A percentile compares a stretch with the other conserved stretches of the same genome.
phyloP scores from a whole-genome alignment of 371 early-diverging fungal genomes.

The Coemansia sp. region DNA sequence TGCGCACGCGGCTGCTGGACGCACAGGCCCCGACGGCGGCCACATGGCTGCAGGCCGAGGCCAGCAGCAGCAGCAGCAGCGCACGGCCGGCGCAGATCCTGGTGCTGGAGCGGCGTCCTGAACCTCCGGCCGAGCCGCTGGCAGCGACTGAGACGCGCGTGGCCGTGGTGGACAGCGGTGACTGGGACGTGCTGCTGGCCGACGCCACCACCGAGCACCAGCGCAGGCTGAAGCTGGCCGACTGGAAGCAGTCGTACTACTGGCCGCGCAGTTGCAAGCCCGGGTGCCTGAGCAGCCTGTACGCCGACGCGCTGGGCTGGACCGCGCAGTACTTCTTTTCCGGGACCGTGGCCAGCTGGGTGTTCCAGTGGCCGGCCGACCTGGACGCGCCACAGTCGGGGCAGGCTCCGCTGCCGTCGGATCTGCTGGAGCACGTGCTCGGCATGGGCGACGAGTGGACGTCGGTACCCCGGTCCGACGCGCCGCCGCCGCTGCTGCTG shows the following conservation, averaged over 20 bases:
- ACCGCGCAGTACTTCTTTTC: constrained; percentile 31
- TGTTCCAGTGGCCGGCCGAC: constrained; percentile 35
- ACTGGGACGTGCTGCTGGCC: constrained; percentile 21
- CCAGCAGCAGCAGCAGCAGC: not conserved
- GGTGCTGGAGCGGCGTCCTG: not conserved
- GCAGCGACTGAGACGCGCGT: not conserved
- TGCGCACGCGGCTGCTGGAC: not conserved
- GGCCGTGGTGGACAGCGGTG: constrained; percentile 17
- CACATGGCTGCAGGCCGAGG: no score
- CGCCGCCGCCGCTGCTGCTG: constrained; percentile 14
- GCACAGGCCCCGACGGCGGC: no score
- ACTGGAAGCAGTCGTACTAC: constrained; percentile 21
- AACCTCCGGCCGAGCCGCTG: not conserved
- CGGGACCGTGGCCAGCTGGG: constrained; percentile 33
- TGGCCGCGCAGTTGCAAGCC: not conserved
- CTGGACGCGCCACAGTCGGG: constrained; percentile 2
- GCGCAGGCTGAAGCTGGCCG: constrained; percentile 4
- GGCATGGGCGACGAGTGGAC: not conserved
- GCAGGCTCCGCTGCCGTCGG: constrained; percentile 29
- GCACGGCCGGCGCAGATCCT: not conserved
- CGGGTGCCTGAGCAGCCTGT: constrained; percentile 6
- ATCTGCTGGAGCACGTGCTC: constrained; percentile 10
- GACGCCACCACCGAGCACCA: constrained; percentile 26
- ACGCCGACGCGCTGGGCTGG: constrained; percentile 34
- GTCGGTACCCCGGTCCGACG: not conserved